phyloP scores from a whole-genome alignment of 345 rosid species.

The Erucastrum elatum region DNA sequence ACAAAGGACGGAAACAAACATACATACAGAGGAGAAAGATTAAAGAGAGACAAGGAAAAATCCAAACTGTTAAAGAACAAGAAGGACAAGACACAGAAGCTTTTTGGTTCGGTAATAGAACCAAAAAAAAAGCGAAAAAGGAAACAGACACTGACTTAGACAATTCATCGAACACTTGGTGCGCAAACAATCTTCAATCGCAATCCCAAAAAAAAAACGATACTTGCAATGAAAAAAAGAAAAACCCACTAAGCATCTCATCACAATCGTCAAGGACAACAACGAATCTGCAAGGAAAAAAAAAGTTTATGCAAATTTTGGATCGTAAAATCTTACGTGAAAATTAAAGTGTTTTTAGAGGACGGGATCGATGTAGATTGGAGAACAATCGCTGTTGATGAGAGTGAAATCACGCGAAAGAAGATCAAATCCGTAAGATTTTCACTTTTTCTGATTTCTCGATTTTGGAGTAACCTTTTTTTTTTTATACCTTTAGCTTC shows the following conservation, averaged over 20 bases:
- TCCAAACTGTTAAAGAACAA: slow-evolving; percentile 32
- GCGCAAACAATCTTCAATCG: slow-evolving; percentile 32
- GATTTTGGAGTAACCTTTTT: neutral
- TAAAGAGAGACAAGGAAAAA: slow-evolving; percentile 7
- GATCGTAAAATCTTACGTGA: slow-evolving; percentile 1
- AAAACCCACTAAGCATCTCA: slow-evolving; percentile 4
- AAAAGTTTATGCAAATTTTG: neutral
- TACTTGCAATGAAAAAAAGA: neutral
- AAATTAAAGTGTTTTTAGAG: neutral
- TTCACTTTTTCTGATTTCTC: slow-evolving; percentile 18
- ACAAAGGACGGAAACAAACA: slow-evolving; percentile 22
- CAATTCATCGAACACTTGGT: slow-evolving; percentile 40
- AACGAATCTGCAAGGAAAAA: neutral
- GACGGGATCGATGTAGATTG: slow-evolving; percentile 20
- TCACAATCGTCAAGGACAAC: neutral
- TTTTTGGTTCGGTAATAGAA: neutral
- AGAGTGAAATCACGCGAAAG: slow-evolving; percentile 21
- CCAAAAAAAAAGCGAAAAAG: neutral
- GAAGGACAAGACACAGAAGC: slow-evolving; percentile 27
- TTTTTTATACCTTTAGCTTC: slow-evolving; percentile 12
- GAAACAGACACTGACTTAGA: slow-evolving; percentile 23
- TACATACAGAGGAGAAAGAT: slow-evolving; percentile 5
- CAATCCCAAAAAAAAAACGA: slow-evolving; percentile 6
- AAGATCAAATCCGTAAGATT: slow-evolving; percentile 18
- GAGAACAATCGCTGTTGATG: slow-evolving; percentile 18